These are phyloP conservation scores for Aspergillus pseudonomiae DNA, from an alignment of 2,329 filamentous ascomycete species.

Conservation along the genomic window DNA sequence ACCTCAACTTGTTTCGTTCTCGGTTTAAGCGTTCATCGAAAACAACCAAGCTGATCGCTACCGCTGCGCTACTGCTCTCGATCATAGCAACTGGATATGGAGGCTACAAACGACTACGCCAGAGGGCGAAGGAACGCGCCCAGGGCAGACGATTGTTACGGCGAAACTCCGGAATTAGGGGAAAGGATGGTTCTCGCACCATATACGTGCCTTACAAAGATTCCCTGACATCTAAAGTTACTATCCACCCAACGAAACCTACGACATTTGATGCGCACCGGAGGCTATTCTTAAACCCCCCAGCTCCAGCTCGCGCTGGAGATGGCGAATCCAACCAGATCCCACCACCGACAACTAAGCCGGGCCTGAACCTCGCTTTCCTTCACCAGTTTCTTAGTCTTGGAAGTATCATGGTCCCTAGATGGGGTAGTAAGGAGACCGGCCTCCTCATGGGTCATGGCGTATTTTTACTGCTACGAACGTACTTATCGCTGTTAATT, in stretches of 20 bases:
- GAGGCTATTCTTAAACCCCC: conserved; percentile 87
- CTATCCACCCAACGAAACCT: conserved; percentile 84
- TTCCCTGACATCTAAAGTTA: conserved; percentile 76
- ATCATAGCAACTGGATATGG: conserved; percentile 81
- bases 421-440: conserved; percentile 94
- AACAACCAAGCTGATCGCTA: conserved; percentile 73
- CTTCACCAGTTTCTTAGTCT: conserved; percentile 94
- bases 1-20: conserved; percentile 52
- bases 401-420: conserved; percentile 95
- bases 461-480: conserved; percentile 85
- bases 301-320: conserved; percentile 75
- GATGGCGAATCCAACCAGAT: conserved; percentile 68
- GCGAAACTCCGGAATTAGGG: conserved; percentile 87
- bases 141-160: conserved; percentile 80
- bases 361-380: conserved; percentile 92
- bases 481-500: conserved; percentile 90
- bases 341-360: conserved; percentile 87
- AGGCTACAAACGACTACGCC: conserved; percentile 75
- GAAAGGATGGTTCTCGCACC: conserved; percentile 91
- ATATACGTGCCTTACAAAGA: conserved; percentile 94
- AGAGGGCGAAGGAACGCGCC: conserved; percentile 74
- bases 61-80: conserved; percentile 72
- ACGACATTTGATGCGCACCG: conserved; percentile 97
- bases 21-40: conserved; percentile 67
- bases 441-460: conserved; percentile 86